Base-by-base conservation (phyloP, 345 rosid genomes). In the Eucalyptus urophylla region DNA sequence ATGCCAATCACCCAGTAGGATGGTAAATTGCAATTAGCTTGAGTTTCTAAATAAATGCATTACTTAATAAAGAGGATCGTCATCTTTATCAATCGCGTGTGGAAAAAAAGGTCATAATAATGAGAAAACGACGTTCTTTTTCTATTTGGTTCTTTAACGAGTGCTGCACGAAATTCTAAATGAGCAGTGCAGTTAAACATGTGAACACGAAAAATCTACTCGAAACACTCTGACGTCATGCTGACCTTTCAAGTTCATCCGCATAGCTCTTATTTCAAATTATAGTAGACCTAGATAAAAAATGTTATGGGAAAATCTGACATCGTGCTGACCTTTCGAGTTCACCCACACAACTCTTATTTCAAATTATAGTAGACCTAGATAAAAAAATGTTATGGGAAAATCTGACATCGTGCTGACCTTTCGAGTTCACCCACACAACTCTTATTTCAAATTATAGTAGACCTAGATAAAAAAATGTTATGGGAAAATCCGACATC, bases 171-270 rank as follows among this genome's bases (percentile, higher is more conserved):
- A 1, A 31, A 31, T n/a, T 7, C 5, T 7, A 8, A 16, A 7
- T 2, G 0, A 8, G 10, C 0, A 4, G 9, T 11, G 11, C 24
- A 1, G 1, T 33, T 69, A 0, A 10, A 69, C 43, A 31, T 5
- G 22, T 16, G 11, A 31, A 67, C 37, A 14, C 22, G 2, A 15
- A 8, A 67, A 67, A 67, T 31, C 4, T 67, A 16, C 1, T 31
- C 2, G 2, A 31, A 31, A 3, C 6, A 10, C 24, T 8, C 11
- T 17, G 2, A 7, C 0, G 22, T 15, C 19, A 8, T 14, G 37
- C 15, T 51, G 56, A 17, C 22, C 40, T 37, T 37, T 37, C 40
- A 37, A 37, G 33, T 27, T 13, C 33, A 29, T 8, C 3, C 0
- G 3, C 37, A 6, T 11, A 51, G 1, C 40, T 15, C 37, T 14